Percentiles rank a stretch among this genome's conserved stretches.
phyloP scores from a whole-genome alignment of 2,329 filamentous ascomycete genomes.

The Hypocrella siamensis region DNA sequence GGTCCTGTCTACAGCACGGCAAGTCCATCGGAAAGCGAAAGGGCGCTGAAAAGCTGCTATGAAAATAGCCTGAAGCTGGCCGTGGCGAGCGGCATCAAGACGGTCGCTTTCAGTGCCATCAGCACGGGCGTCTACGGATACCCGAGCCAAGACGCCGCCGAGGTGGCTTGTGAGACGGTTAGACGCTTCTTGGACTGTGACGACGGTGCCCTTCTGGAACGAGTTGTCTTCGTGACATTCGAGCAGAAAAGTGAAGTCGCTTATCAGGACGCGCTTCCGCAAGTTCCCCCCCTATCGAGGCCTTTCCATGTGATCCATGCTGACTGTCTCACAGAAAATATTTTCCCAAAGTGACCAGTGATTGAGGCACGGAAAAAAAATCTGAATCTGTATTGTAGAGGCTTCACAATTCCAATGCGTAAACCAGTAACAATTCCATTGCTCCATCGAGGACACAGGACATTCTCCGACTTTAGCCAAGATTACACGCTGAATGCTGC shows the following conservation, averaged over 20 bases:
- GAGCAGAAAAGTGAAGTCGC: constrained; percentile 58
- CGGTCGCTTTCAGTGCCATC: constrained; percentile 68
- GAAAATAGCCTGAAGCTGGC: constrained; percentile 56
- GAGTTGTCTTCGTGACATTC: constrained; percentile 77
- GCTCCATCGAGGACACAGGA: too few species aligned
- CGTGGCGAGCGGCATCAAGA: constrained; percentile 46
- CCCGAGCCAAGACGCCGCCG: constrained; percentile 56
- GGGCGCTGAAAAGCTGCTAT: constrained; percentile 50
- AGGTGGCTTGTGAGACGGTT: constrained; percentile 48
- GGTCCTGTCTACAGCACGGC: constrained; percentile 55
- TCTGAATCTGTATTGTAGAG: too few species aligned
- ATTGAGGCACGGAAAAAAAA: too few species aligned
- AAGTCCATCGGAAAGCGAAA: constrained; percentile 21
- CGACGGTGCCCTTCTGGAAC: constrained; percentile 43
- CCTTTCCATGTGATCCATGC: too few species aligned
- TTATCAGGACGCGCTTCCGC: constrained; percentile 62
- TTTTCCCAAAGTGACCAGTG: too few species aligned
- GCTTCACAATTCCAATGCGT: too few species aligned
- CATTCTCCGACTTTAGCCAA: too few species aligned
- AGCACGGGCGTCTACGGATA: constrained; percentile 89
- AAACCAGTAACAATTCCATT: too few species aligned
- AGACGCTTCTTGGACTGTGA: constrained; percentile 35
- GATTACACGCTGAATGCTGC: too few species aligned
- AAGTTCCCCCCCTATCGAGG: too few species aligned
- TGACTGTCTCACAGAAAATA: too few species aligned